Conservation (phyloP, 169 alveolate species). For the Plasmodium inui region DNA sequence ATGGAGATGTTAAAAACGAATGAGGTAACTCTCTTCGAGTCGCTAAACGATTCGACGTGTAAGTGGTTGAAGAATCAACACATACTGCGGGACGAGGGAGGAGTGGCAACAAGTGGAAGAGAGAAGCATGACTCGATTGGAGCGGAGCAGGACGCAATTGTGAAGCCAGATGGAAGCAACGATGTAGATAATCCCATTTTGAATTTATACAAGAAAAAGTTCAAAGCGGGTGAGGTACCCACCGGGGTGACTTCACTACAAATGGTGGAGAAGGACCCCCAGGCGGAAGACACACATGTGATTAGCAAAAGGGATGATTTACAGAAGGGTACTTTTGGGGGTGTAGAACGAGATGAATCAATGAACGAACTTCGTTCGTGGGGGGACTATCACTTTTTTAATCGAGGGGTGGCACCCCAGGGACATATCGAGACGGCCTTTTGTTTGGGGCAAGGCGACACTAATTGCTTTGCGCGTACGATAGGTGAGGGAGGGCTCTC, state of each 20-base stretch:
- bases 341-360: not conserved
- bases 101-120: not conserved
- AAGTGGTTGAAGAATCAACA: not conserved
- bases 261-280: not conserved
- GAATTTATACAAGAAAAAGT: not conserved
- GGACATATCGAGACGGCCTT: not conserved
- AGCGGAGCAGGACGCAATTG: not conserved
- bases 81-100: not conserved
- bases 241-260: not conserved
- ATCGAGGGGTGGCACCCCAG: not conserved
- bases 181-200: not conserved
- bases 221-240: not conserved
- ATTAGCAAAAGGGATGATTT: not conserved
- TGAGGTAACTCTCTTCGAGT: not conserved
- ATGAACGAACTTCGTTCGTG: not conserved
- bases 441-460: not conserved
- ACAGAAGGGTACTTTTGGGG: not conserved
- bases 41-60: not conserved
- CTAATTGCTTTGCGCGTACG: not conserved
- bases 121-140: not conserved
- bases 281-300: not conserved
- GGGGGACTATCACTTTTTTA: not conserved
- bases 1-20: not conserved
- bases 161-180: not conserved
- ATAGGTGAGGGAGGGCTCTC: not conserved